Base-by-base conservation (phyloP, 1,139 yeast genomes). In the Saccharomyces hybrid region DNA sequence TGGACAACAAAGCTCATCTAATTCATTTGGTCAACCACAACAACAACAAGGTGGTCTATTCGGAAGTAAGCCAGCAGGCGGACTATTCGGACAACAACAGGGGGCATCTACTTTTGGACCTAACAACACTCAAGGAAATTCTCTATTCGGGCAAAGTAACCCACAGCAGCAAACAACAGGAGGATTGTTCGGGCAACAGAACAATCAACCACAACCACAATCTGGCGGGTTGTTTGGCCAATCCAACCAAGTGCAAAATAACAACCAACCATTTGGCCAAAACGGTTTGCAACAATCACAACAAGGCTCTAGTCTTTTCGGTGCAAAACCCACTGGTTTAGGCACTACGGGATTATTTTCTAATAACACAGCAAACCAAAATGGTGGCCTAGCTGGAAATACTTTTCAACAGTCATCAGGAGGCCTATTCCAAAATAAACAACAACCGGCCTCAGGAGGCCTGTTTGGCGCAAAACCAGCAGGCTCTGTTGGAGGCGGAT, bases 241-340 rank as follows among this genome's bases (percentile, higher is more conserved):
- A 50, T 31, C 34, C 6, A 31, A 31, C 16, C 42, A 41, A 14
- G 32, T 64, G 68, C 5, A 56, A 64, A 4, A 68, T 69, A 59
- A 71, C 70, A 12, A 53, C 58, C 14, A 44, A 58, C 53, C 56
- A 57, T 73, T 70, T 61, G 75, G 72, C 16, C 59, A 56, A 50
- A 65, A 63, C 55, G 38, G 59, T 64, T 48, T 56, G 47, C 46
- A 53, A 59, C 53, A 59, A 62, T 29, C 34, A 12, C 34, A 31
- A 31, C 34, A 31, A 31, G 3, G 34, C 14, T 63, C 67, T 11
- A 61, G 63, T 4, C 51, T 64, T 31, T 61, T 59, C 54, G 62
- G 67, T 16, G 48, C 54, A 29, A 57, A 51, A 32, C 49, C 41
- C 55, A 51, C 48, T 49, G 54, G 24, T 50, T 42, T 42, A 5